These are phyloP conservation scores for Pinus albicaulis DNA, from an alignment of 75 land plant species.

Conservation along the genomic window DNA sequence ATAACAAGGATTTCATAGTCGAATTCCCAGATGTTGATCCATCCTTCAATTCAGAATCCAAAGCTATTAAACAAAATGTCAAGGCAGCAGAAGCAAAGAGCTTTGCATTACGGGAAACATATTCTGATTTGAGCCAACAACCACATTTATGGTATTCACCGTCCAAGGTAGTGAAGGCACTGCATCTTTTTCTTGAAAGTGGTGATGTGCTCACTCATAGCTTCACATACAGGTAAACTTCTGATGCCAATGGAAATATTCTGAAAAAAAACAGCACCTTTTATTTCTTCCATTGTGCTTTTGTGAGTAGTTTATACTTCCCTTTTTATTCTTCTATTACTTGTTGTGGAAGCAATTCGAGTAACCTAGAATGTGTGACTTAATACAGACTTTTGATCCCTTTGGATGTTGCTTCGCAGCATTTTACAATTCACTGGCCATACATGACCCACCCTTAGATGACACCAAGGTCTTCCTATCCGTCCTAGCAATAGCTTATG, in stretches of 20 bases:
- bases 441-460: too few relatives aligned
- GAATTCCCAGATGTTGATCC: conserved; percentile 82
- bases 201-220: conserved; percentile 45
- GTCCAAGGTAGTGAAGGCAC: conserved; percentile 47
- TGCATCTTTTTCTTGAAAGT: conserved; percentile 61
- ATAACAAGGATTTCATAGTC: conserved; percentile 90
- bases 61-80: conserved; percentile 1
- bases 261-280: neutral
- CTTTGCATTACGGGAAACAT: conserved; percentile 29
- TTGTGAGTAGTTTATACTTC: neutral
- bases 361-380: too few relatives aligned
- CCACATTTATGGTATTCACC: conserved; percentile 87
- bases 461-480: too few relatives aligned
- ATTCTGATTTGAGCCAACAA: conserved; percentile 30
- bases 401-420: too few relatives aligned
- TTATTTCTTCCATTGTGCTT: neutral
- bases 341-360: neutral
- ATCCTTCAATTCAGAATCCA: conserved; percentile 18
- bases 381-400: too few relatives aligned
- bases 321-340: neutral
- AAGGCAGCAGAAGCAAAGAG: conserved; percentile 11
- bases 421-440: too few relatives aligned
- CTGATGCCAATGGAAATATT: neutral
- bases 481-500: too few relatives aligned
- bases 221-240: conserved; percentile 73